Base-by-base conservation (phyloP, 164 flowering plant species). In the Chimonanthus salicifolius region DNA sequence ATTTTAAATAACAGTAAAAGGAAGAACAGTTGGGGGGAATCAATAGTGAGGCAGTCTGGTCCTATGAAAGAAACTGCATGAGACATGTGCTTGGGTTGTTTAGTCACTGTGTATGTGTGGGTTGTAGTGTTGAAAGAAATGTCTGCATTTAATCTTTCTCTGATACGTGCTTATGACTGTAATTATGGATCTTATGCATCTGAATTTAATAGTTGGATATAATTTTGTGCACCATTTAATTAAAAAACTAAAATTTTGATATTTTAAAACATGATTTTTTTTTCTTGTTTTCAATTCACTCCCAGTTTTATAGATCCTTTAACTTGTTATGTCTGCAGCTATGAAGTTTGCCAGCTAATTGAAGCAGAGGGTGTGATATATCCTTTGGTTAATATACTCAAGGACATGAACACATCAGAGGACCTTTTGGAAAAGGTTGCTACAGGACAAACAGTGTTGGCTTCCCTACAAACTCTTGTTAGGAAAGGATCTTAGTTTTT, bases 371-470 rank as follows among this genome's bases (percentile, higher is more conserved):
- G 87, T 76, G 88, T 80, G 64, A 16, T 89, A 47, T 43, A 72
- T 68, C 84, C 85, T 72, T 75, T 92, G 69, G 58, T 90, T 64
- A 75, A 80, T 71, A 76, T 72, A 74, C 82, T 92, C 58, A 88
- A 88, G 82, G 63, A 74, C 67, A 54, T 75, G 2, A 78, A 75
- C 18, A 73, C 75, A 49, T 73, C 89, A 58, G 86, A 79, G 63
- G 72, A 49, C 62, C 63, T 84, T 71, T 76, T 79, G 71, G 89
- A 88, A 77, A 88, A 87, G 98, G 98, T 94, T 16, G 67, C 44
- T 70, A 7, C 8, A 2, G 7, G 62, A 18, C 47, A 6, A 33
- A 8, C 73, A 62, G 44, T 64, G 67, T 72, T 67, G 51, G 3
- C 48, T 47, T 74, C 11, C 21, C 66, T 63, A 63, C 16, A n/a